phyloP scores from a whole-genome alignment of 2,329 filamentous ascomycete species.

The Fusarium multiceps region DNA sequence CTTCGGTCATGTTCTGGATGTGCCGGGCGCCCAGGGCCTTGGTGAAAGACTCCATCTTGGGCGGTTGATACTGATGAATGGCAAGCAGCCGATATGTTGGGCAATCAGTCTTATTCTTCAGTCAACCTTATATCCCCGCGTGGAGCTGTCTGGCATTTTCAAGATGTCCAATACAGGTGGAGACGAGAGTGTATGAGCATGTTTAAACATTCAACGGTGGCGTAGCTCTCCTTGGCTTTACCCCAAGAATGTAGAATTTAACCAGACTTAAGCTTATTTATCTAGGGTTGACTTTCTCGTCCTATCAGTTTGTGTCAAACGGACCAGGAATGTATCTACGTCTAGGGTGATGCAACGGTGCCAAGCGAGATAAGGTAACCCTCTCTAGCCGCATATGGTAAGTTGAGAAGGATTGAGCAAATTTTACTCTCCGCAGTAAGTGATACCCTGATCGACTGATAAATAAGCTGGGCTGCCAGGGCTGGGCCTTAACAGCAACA shows the following conservation, averaged over 20 bases:
- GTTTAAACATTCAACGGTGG: neutral
- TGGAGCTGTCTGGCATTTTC: too few relatives aligned
- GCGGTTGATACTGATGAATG: too few relatives aligned
- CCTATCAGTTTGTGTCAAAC: neutral
- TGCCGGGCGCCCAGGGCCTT: neutral
- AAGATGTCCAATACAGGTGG: neutral
- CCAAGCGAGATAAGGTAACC: neutral
- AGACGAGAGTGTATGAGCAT: neutral
- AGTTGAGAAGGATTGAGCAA: neutral
- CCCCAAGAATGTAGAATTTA: too few relatives aligned
- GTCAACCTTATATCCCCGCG: neutral
- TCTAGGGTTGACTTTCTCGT: accelerated
- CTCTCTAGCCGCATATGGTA: neutral
- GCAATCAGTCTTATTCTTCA: too few relatives aligned
- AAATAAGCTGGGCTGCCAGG: neutral
- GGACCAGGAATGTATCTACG: neutral
- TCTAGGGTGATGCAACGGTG: neutral
- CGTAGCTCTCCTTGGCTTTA: neutral
- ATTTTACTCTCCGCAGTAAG: neutral
- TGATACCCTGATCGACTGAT: neutral
- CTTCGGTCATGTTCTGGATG: neutral
- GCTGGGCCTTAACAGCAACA: too few relatives aligned
- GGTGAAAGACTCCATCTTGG: neutral
- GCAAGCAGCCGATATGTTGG: too few relatives aligned
- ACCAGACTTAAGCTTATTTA: neutral